phyloP scores from a whole-genome alignment of 805 yeast genomes.

The Nakazawaea anatomiae region DNA sequence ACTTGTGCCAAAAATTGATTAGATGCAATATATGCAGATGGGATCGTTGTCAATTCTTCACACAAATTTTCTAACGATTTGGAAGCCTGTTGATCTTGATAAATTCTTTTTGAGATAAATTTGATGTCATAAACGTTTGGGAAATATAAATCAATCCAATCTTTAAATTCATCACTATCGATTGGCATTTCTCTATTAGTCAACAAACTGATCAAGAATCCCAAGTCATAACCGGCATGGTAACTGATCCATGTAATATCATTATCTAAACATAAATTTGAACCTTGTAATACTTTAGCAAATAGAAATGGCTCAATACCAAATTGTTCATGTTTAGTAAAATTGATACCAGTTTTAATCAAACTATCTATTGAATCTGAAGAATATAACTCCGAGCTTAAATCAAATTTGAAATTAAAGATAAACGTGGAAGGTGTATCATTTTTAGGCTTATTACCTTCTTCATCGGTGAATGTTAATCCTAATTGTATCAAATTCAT shows the following conservation, averaged over 20 bases:
- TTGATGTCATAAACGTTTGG: conserved; percentile 85
- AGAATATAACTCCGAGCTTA: conserved; percentile 76
- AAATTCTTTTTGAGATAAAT: conserved; percentile 27
- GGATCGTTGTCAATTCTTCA: conserved; percentile 65
- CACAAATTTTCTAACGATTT: conserved; percentile 55
- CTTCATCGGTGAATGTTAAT: conserved; percentile 61
- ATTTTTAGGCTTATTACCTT: conserved; percentile 62
- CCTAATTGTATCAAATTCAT: conserved; percentile 84
- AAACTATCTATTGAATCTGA: conserved; percentile 78
- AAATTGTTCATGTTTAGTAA: conserved; percentile 60
- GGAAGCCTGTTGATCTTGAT: conserved; percentile 14
- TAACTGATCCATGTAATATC: conserved; percentile 83
- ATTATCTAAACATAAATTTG: conserved; percentile 75
- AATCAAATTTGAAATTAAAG: conserved; percentile 82
- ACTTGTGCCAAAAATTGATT: conserved; percentile 43
- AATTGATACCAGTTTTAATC: conserved; percentile 77
- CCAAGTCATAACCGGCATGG: conserved; percentile 93
- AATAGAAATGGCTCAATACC: conserved; percentile 80
- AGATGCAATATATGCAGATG: conserved; percentile 37
- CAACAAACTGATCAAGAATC: conserved; percentile 74
- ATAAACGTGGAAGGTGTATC: conserved; percentile 84
- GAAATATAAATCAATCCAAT: conserved; percentile 66
- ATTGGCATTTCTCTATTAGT: conserved; percentile 74
- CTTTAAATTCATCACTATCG: conserved; percentile 70
- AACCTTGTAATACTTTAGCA: conserved; percentile 77